A percentile compares a stretch with the other conserved stretches of the same genome.
phyloP scores from a whole-genome alignment of 805 yeast genomes.

The Cyberlindnera euphorbiae region DNA sequence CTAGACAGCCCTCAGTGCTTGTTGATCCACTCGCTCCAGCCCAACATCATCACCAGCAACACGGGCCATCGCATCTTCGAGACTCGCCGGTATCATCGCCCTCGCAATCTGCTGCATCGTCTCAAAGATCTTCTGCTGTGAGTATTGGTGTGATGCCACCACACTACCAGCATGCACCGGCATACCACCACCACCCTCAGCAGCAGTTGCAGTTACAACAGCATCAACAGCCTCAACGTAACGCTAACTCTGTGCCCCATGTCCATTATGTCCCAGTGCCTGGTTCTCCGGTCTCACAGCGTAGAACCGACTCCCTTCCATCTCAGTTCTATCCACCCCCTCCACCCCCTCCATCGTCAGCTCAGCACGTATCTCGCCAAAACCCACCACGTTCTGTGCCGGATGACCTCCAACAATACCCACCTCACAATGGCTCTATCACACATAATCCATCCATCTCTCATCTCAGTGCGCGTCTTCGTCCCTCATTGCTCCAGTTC shows the following conservation, averaged over 20 bases:
- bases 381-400: constrained; percentile 23
- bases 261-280: constrained; percentile 10
- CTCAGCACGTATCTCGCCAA: constrained; percentile 7
- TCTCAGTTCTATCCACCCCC: constrained; percentile 8
- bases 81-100: constrained; percentile 9
- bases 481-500: constrained; percentile 24
- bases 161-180: constrained; percentile 2
- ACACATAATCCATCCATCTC: constrained; percentile 12
- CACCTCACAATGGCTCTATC: constrained; percentile 3
- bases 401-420: constrained; percentile 11
- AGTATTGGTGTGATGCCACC: constrained; percentile 6
- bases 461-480: constrained; percentile 18
- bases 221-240: constrained; percentile 2
- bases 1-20: constrained; percentile 24
- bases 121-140: constrained; percentile 11
- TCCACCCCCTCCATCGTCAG: constrained; percentile 6
- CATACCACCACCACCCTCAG: constrained; percentile 7
- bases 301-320: constrained; percentile 20
- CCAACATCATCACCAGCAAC: constrained; percentile 2
- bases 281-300: constrained; percentile 1
- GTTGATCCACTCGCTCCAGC: constrained; percentile 24
- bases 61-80: constrained; percentile 6
- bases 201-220: constrained; percentile 1
- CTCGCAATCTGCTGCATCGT: constrained; percentile 4
- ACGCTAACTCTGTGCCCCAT: constrained; percentile 15